Conservation (phyloP, 2,329 filamentous ascomycete genomes). For the Fusarium udum region DNA sequence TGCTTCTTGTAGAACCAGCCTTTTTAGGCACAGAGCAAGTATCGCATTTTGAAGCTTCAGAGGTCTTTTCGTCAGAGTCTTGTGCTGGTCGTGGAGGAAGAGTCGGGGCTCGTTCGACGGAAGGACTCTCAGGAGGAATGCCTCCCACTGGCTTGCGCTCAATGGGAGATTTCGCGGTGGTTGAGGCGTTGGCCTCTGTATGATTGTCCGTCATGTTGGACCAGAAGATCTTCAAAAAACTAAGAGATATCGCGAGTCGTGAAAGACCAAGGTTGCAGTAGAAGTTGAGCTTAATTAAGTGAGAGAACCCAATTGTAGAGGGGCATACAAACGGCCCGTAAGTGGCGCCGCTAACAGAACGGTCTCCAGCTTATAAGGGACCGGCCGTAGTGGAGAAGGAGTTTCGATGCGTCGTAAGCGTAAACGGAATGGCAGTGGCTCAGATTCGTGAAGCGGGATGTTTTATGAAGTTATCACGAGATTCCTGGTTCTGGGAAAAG, state of each 20-base stretch:
- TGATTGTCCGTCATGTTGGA: slow-evolving; percentile 25
- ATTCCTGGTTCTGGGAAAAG: neutral
- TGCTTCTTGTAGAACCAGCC: slow-evolving; percentile 23
- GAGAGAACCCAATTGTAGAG: slow-evolving; percentile 10
- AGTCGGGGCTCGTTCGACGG: slow-evolving; percentile 17
- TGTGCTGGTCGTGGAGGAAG: slow-evolving; percentile 17
- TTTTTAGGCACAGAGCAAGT: slow-evolving; percentile 31
- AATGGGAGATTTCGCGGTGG: slow-evolving; percentile 12
- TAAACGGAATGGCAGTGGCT: slow-evolving; percentile 18
- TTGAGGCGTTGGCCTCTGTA: slow-evolving; percentile 12
- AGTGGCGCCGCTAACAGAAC: slow-evolving; percentile 32
- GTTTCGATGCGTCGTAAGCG: slow-evolving; percentile 22
- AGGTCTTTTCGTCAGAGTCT: slow-evolving; percentile 10
- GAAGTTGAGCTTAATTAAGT: slow-evolving; percentile 1
- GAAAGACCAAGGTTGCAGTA: neutral
- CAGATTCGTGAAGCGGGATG: neutral
- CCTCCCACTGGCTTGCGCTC: slow-evolving; percentile 18
- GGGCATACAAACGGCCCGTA: slow-evolving; percentile 24
- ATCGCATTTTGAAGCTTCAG: slow-evolving; percentile 11
- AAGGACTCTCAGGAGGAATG: slow-evolving; percentile 3
- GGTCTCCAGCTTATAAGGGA: slow-evolving; percentile 35
- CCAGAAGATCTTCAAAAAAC: neutral
- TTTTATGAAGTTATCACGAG: slow-evolving; percentile 21
- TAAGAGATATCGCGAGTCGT: neutral
- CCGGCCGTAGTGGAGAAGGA: slow-evolving; percentile 26